Base-by-base conservation (phyloP, 2,329 filamentous ascomycete species). In the Trematosphaeria pertusa region DNA sequence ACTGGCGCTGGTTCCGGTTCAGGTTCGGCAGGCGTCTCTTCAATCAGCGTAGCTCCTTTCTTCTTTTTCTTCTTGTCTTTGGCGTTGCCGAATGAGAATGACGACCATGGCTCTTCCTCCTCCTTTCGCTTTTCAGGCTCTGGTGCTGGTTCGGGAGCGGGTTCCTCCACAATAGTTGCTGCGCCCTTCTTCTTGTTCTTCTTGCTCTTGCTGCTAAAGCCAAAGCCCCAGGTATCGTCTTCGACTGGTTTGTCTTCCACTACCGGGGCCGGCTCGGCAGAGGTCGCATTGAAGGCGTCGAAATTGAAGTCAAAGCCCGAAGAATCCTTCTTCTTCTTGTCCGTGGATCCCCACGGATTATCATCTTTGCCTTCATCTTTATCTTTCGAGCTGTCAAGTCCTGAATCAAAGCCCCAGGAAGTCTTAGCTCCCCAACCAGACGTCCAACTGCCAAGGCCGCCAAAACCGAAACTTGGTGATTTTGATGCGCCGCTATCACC, bases 1-100 rank as follows among this genome's bases (percentile, higher is more conserved):
- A 61, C 62, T 7, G 62, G 61, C 32, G 64, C 62, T 12, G 69
- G 62, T 15, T 54, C 43, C n/a, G 64, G 63, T 19, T 59, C 55
- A 19, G 62, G 52, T 18, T 54, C 40, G 3, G 57, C 43, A 18
- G 62, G 53, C 9, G 46, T 41, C 15, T 58, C 54, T 15, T 62
- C 61, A 6, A 57, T 51, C n/a, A 53, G 30, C 32, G 45, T 35
- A 11, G 34, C 54, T 20, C 52, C 62, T 50, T 69, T 67, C 53
- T 70, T 69, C 57, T 69, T 69, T 43, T 67, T 69, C 54, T 69
- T 69, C 52, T 69, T 69, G 20, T 69, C 61, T 44, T 70, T 67
- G 20, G 48, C 45, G 32, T 43, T 50, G 1, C 61, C 65, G 54
- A 65, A 67, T 7, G 54, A 58, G 45, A 64, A 69, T 4, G 56